Evolutionary conservation across 768 basidiomycete genomes (phyloP).

Genomic region (Serendipita sp.): DNA sequence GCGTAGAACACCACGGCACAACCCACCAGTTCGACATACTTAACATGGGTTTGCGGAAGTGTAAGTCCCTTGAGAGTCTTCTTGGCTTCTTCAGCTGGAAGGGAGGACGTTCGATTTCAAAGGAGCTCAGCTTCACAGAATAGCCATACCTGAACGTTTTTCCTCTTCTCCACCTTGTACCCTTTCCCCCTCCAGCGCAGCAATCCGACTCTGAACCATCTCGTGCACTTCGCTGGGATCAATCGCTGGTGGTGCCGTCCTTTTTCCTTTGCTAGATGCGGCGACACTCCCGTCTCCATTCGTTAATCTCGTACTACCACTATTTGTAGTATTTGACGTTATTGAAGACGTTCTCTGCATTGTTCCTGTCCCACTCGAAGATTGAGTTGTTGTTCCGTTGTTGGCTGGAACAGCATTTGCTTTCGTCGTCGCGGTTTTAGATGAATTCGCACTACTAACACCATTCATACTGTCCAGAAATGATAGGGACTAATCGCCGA

Average conservation of each 20-base stretch:
- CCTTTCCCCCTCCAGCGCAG: conserved; percentile 76
- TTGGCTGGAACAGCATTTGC: neutral
- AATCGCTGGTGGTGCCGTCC: conserved; percentile 52
- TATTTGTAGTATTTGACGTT: neutral
- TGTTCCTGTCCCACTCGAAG: neutral
- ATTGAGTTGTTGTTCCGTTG: neutral
- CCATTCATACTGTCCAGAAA: neutral
- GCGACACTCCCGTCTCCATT: conserved; percentile 2
- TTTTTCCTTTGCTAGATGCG: conserved; percentile 31
- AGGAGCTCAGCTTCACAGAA: conserved; percentile 9
- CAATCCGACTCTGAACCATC: conserved; percentile 73
- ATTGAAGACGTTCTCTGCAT: neutral
- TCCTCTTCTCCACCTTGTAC: conserved; percentile 80
- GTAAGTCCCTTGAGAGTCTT: conserved; percentile 69
- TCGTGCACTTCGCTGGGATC: conserved; percentile 82
- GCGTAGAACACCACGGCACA: conserved; percentile 10
- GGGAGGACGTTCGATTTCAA: conserved; percentile 1
- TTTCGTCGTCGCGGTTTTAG: neutral
- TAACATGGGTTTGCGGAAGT: conserved; percentile 67
- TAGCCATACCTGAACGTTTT: conserved; percentile 21
- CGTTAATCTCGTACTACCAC: neutral
- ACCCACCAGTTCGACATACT: conserved; percentile 76
- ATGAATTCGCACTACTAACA: neutral
- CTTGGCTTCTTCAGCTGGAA: conserved; percentile 70
- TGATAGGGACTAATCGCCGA: neutral